These are phyloP conservation scores for Rubia occidens DNA, from an alignment of 305 asterid species.

Conservation along the genomic window DNA sequence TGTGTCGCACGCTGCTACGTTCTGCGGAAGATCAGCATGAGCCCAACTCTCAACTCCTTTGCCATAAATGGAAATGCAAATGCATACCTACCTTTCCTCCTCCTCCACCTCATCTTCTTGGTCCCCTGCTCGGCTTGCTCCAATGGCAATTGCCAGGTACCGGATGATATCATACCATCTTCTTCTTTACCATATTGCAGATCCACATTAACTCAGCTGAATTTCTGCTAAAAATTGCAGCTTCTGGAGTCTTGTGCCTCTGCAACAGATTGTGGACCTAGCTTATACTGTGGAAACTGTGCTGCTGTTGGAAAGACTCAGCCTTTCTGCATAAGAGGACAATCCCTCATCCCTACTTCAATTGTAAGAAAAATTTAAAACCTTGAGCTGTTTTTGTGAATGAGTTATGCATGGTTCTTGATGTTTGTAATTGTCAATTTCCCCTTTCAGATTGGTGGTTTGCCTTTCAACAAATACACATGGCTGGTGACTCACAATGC, in stretches of 20 bases:
- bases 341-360: conserved; percentile 63
- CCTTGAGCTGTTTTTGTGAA: not conserved
- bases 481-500: conserved; percentile 96
- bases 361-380: conserved; percentile 30
- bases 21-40: conserved; percentile 22
- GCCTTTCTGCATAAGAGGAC: conserved; percentile 83
- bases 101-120: conserved; percentile 21
- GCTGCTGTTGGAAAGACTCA: conserved; percentile 57
- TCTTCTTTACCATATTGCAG: conserved; percentile 4
- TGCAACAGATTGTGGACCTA: conserved; percentile 62
- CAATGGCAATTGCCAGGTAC: conserved; percentile 65
- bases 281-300: conserved; percentile 86
- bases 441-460: conserved; percentile 48
- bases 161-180: not conserved
- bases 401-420: not conserved
- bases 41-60: conserved; percentile 3
- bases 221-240: conserved; percentile 35
- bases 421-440: conserved; percentile 2
- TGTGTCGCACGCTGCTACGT: conserved; percentile 27
- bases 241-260: conserved; percentile 61
- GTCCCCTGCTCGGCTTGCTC: conserved; percentile 46
- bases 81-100: conserved; percentile 12
- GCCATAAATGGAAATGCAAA: not conserved
- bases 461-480: conserved; percentile 90
- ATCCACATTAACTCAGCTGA: conserved; percentile 27